Evolutionary conservation across 106 monocot species (phyloP).

Genomic region (Dendrobium huoshanense): DNA sequence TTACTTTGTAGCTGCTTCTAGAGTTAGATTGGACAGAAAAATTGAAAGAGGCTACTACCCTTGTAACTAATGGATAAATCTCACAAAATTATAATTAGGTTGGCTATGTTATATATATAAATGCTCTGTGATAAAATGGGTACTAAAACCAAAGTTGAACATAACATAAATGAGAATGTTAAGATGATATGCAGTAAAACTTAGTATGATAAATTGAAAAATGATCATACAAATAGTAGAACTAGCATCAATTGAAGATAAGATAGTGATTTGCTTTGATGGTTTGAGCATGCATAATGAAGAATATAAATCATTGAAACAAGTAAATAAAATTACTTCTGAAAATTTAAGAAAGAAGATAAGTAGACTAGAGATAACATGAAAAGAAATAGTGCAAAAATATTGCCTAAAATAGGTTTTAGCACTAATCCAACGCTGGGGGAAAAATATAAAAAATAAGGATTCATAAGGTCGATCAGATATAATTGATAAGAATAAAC

Average conservation of each 20-base stretch:
- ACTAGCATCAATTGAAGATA: background rate
- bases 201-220: background rate
- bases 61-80: background rate
- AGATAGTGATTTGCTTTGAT: background rate
- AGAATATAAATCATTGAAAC: background rate
- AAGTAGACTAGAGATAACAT: too few relatives aligned
- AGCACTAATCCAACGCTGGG: too few relatives aligned
- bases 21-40: too few relatives aligned
- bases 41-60: background rate
- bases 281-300: background rate
- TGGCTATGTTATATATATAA: background rate
- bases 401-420: too few relatives aligned
- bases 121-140: background rate
- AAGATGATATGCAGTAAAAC: background rate
- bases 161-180: background rate
- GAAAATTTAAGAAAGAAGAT: too few relatives aligned
- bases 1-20: too few relatives aligned
- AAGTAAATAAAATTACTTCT: background rate
- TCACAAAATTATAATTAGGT: background rate
- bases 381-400: too few relatives aligned
- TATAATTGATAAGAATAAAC: too few relatives aligned
- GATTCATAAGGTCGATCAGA: too few relatives aligned
- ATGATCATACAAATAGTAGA: background rate
- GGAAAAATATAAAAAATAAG: too few relatives aligned
- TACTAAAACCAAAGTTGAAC: background rate